phyloP scores from a whole-genome alignment of 2,329 filamentous ascomycete species.

The Penicillium sclerotiorum region DNA sequence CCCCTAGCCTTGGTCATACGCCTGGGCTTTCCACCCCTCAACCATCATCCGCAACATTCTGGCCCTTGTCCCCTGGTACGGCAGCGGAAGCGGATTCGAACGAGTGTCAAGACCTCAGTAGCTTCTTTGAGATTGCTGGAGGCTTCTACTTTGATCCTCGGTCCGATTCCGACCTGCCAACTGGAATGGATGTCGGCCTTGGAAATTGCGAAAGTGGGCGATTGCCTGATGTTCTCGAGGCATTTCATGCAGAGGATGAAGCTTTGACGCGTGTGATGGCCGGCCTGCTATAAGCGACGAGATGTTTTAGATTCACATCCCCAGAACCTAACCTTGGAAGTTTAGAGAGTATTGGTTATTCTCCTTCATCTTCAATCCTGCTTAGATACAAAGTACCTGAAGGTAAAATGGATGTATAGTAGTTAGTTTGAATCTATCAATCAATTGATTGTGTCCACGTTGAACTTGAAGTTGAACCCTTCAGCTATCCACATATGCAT shows the following conservation, averaged over 20 bases:
- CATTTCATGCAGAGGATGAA: conserved; percentile 40
- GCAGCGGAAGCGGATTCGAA: conserved; percentile 18
- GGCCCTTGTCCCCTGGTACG: conserved; percentile 21
- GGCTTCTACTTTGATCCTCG: conserved; percentile 40
- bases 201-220: conserved; percentile 6
- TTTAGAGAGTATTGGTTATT: too few relatives aligned
- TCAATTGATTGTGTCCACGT: too few relatives aligned
- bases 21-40: conserved; percentile 18
- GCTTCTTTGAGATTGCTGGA: conserved; percentile 63
- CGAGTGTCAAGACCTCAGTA: conserved; percentile 57
- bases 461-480: too few relatives aligned
- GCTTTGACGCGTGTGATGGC: conserved; percentile 39
- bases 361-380: too few relatives aligned
- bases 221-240: conserved; percentile 22
- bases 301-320: neutral
- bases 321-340: too few relatives aligned
- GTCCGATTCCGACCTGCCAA: conserved; percentile 7
- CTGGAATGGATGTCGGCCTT: conserved; percentile 11
- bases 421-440: too few relatives aligned
- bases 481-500: too few relatives aligned
- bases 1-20: conserved; percentile 9
- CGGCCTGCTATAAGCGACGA: conserved; percentile 35
- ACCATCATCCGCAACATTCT: conserved; percentile 13
- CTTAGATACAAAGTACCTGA: too few relatives aligned
- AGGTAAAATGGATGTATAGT: too few relatives aligned